Evolutionary conservation across 2,329 filamentous ascomycete genomes (phyloP), one percentile per base, ranked within the genome.

Genomic region (Xylaria sp.): DNA sequence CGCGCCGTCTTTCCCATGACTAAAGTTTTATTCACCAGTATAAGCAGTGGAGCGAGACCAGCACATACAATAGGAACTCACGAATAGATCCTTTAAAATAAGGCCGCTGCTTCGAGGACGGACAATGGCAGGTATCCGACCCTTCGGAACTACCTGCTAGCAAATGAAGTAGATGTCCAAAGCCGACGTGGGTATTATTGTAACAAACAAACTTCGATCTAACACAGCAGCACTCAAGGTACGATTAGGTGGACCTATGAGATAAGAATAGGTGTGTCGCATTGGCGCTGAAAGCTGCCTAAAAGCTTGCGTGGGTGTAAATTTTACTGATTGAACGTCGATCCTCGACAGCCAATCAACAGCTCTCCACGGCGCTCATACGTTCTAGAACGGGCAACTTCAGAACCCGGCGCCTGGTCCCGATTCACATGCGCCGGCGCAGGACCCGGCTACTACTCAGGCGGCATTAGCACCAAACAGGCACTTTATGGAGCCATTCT

Each of bases 11-110:
- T 46, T 46, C 15, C 41, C 41, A 46, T 46, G 4, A 46, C 41
- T 44, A n/a, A 46, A 37, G 7, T 8, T 37, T 37, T 8, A 37
- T 37, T 37, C 8, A 37, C 7, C 34, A 37, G 34, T 37, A 37
- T 8, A 37, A 2, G 34, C 25, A 59, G 61, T 66, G 18, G 88
- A 76, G 32, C 32, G 32, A 34, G 32, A 37, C 34, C 10, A 9
- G 2, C 34, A 3, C 28, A 28, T 28, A 28, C 28, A 28, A 37
- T 9, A 37, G 8, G 2, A 8, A 37, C 34, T 37, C 34, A 8
- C 34, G 1, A 37, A 37, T 37, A 10, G 7, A 34, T 34, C 9
- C 13, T 44, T 18, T 3, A 44, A 15, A 15, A n/a, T 18, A 18
- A 44, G 41, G 71, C 39, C 10, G 2, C 20, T 15, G 18, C 18